These are phyloP conservation scores for Phytopythium aichiense DNA, from an alignment of 352 stramenopile species.

Conservation along the genomic window DNA sequence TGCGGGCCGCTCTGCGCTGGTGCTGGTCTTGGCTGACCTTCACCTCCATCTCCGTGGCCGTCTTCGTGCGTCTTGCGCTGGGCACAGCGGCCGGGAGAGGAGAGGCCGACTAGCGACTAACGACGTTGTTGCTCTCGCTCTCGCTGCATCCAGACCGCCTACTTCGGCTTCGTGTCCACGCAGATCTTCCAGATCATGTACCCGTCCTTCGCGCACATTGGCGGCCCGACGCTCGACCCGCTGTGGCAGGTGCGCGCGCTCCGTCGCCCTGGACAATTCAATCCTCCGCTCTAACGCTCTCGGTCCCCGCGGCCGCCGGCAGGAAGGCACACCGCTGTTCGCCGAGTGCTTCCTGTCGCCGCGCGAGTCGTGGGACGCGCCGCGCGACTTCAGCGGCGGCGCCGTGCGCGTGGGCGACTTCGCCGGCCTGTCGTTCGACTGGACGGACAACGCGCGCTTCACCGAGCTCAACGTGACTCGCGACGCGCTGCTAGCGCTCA, in stretches of 20 bases:
- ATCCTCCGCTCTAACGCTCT: too few species aligned
- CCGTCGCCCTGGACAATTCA: background rate
- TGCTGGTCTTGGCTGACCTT: conserved; percentile 45
- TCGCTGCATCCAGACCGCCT: conserved; percentile 26
- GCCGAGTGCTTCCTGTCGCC: conserved; percentile 59
- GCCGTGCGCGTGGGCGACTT: conserved; percentile 48
- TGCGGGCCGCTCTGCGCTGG: conserved; percentile 20
- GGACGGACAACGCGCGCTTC: conserved; percentile 52
- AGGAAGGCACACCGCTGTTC: conserved; percentile 49
- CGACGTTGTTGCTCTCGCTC: background rate
- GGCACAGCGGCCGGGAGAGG: background rate
- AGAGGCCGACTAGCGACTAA: background rate
- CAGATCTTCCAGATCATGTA: conserved; percentile 77
- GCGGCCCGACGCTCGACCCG: conserved; percentile 49
- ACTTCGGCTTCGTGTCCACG: conserved; percentile 50
- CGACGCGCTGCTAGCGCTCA: conserved; percentile 13
- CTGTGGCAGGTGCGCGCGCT: conserved; percentile 41
- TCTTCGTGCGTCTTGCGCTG: conserved; percentile 44
- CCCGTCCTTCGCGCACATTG: conserved; percentile 42
- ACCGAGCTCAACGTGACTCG: conserved; percentile 51
- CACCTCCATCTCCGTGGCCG: conserved; percentile 47
- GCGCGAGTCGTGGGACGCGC: conserved; percentile 32
- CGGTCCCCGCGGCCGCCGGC: background rate
- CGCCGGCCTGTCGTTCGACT: conserved; percentile 58
- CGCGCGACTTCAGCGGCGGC: conserved; percentile 33